Evolutionary conservation across 306 rosid genomes (phyloP).

Genomic region (Rubus parviflorus): DNA sequence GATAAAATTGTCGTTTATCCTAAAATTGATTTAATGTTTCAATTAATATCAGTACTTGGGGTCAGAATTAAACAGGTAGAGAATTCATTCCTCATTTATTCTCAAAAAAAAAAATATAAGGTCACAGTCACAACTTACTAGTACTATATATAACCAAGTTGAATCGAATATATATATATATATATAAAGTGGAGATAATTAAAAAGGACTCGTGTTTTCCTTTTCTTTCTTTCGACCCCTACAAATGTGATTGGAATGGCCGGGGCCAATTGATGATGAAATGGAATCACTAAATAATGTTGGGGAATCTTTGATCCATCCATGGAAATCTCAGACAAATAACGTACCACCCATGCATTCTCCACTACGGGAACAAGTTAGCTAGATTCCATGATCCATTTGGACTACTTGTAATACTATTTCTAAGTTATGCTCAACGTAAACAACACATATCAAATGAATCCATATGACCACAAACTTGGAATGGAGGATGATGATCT

Average conservation of each 20-base stretch:
- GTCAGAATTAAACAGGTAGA: too few species aligned
- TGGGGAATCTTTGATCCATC: neutral
- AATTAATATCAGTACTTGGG: too few species aligned
- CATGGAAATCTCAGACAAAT: neutral
- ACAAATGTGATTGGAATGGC: neutral
- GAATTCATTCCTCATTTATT: too few species aligned
- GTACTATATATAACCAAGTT: neutral
- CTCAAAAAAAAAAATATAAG: too few species aligned
- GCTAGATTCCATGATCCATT: neutral
- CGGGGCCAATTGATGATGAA: neutral
- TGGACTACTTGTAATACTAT: neutral
- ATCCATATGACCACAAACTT: too few species aligned
- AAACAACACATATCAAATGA: too few species aligned
- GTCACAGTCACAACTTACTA: too few species aligned
- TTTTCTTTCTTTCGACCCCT: neutral
- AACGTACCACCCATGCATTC: neutral
- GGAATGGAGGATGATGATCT: too few species aligned
- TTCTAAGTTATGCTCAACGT: too few species aligned
- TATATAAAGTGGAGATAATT: neutral
- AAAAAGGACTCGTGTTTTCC: too few species aligned
- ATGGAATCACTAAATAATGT: neutral
- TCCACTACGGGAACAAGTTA: neutral
- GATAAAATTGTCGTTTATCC: too few species aligned
- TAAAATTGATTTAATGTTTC: too few species aligned
- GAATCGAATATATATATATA: neutral